Conservation (phyloP, 257 asterid species). For the Vinca minor region DNA sequence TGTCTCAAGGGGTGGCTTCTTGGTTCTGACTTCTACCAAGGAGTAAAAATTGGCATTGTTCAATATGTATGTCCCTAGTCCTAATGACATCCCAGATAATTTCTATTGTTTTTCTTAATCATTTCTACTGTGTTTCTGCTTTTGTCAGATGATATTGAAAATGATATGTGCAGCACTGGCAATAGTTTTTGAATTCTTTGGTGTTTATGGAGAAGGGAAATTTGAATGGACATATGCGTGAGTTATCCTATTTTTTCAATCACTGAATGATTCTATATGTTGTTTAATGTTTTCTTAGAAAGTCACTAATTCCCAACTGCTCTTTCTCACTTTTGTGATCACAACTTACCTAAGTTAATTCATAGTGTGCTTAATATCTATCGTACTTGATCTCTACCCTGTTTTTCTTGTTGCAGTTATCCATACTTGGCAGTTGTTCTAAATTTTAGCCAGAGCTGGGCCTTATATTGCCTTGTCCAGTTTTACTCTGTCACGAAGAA, state of each 20-base stretch:
- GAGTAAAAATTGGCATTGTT: slow-evolving; percentile 90
- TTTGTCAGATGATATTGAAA: slow-evolving; percentile 77
- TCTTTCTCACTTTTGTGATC: neutral
- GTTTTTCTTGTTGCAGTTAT: slow-evolving; percentile 57
- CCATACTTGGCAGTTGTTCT: slow-evolving; percentile 89
- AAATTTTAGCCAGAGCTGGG: slow-evolving; percentile 98
- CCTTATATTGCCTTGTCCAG: slow-evolving; percentile 92
- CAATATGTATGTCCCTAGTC: slow-evolving; percentile 63
- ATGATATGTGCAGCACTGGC: slow-evolving; percentile 90
- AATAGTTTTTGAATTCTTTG: slow-evolving; percentile 60
- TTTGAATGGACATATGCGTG: slow-evolving; percentile 94
- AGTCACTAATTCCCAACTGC: neutral
- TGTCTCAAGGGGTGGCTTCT: slow-evolving; percentile 68
- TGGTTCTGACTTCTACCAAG: slow-evolving; percentile 87
- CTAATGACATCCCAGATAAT: neutral
- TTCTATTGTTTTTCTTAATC: slow-evolving; percentile 9
- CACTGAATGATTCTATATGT: neutral
- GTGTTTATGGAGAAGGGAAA: slow-evolving; percentile 93
- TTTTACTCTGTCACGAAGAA: slow-evolving; percentile 85
- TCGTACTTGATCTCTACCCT: neutral
- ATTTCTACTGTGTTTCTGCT: slow-evolving; percentile 10
- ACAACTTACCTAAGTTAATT: neutral
- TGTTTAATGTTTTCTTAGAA: neutral
- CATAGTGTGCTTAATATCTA: neutral
- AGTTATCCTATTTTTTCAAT: slow-evolving; percentile 24